Percentiles rank a stretch among this genome's conserved stretches.
phyloP scores from a whole-genome alignment of 148 eudicot genomes.

The Hydrangea macrophylla region DNA sequence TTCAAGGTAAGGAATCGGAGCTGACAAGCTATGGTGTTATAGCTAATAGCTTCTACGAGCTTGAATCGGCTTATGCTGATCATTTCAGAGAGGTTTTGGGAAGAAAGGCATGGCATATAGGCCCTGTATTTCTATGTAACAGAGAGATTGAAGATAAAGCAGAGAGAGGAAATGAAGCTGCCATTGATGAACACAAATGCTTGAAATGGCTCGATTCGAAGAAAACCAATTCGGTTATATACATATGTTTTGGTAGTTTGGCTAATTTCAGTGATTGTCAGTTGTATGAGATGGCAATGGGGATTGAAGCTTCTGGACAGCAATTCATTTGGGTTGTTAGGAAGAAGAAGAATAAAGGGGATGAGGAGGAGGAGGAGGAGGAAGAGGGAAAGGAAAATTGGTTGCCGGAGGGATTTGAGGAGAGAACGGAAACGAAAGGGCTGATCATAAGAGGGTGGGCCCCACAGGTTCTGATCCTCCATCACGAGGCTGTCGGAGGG shows the following conservation, averaged over 20 bases:
- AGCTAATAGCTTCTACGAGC: conserved; percentile 37
- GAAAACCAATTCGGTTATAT: conserved; percentile 28
- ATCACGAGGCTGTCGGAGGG: conserved; percentile 19
- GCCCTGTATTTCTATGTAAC: conserved; percentile 23
- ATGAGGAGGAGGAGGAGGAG: background rate
- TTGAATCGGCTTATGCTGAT: conserved; percentile 23
- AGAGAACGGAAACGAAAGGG: conserved; percentile 13
- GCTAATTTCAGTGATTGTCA: conserved; percentile 5
- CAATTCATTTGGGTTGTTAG: conserved; percentile 19
- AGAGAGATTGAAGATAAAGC: conserved; percentile 4
- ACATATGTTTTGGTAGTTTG: conserved; percentile 30
- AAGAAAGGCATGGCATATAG: conserved; percentile 27
- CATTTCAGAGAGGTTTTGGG: conserved; percentile 19
- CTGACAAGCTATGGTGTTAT: conserved; percentile 26
- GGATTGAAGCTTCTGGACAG: conserved; percentile 11
- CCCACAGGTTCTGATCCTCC: conserved; percentile 19
- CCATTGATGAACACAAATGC: conserved; percentile 18
- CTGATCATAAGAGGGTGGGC: conserved; percentile 26
- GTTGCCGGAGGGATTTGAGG: conserved; percentile 28
- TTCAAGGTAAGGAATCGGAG: background rate
- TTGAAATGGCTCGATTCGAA: conserved; percentile 27
- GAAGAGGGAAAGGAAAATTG: background rate
- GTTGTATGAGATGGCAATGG: conserved; percentile 12
- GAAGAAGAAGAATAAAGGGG: background rate
- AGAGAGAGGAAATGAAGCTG: conserved; percentile 16